A percentile compares a stretch with the other conserved stretches of the same genome.
These are phyloP conservation scores for Calvatia gigantea DNA, from an alignment of 768 basidiomycete genomes.

Conservation along the genomic window DNA sequence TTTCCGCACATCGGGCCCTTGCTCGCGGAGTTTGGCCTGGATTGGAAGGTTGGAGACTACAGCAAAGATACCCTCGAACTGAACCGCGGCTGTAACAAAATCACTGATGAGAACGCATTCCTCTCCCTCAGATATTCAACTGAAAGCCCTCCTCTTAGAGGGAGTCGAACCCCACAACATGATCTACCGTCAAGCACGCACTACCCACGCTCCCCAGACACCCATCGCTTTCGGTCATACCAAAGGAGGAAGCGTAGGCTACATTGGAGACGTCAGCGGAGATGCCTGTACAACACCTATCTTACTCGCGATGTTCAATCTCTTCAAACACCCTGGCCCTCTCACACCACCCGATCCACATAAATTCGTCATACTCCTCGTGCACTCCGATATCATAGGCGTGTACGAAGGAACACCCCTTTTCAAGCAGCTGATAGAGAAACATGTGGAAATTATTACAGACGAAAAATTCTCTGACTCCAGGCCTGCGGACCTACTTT, in stretches of 20 bases:
- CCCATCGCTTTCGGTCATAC: conserved; percentile 23
- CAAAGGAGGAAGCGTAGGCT: conserved; percentile 27
- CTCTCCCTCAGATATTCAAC: conserved; percentile 20
- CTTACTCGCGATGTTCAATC: conserved; percentile 30
- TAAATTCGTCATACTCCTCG: conserved; percentile 25
- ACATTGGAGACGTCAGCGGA: conserved; percentile 31
- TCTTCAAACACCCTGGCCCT: conserved; percentile 14
- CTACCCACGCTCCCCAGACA: conserved; percentile 18
- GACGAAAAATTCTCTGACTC: conserved; percentile 18
- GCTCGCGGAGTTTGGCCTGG: conserved; percentile 19
- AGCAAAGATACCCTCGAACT: conserved; percentile 16
- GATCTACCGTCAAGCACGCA: conserved; percentile 21
- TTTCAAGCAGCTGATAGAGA: conserved; percentile 19
- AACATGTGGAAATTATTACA: conserved; percentile 17
- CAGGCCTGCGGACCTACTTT: conserved; percentile 23
- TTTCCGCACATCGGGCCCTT: conserved; percentile 17
- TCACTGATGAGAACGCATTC: conserved; percentile 15
- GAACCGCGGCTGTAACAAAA: conserved; percentile 1
- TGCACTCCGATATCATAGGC: conserved; percentile 15
- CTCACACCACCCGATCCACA: conserved; percentile 15
- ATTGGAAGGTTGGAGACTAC: conserved; percentile 17
- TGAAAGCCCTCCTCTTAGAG: conserved; percentile 26
- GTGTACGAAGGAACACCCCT: conserved; percentile 14
- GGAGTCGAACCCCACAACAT: conserved; percentile 19
- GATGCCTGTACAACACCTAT: conserved; percentile 23